Base-by-base conservation (phyloP, 257 asterid species). In the Ilex asprella region DNA sequence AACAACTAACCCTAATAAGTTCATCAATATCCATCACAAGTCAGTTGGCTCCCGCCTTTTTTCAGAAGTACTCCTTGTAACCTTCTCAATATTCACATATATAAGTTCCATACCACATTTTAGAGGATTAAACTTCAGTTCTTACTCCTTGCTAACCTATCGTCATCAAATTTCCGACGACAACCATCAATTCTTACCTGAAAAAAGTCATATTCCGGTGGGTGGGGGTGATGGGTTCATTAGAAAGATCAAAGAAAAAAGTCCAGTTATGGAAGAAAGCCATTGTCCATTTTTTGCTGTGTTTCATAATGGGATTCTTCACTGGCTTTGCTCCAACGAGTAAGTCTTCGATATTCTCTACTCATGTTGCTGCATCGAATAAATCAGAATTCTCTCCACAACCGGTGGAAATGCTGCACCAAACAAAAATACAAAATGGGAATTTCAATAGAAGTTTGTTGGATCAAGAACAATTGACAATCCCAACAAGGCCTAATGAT, bases 271-370 rank as follows among this genome's bases (percentile, higher is more conserved):
- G 93, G 96, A 83, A 83, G 80, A 92, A 82, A 75, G 95, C 94
- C 67, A 73, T 76, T 53, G 55, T 82, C 52, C 97, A 92, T 76
- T 86, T 92, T 76, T 51, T 79, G 75, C 65, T 92, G 8, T 89
- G 95, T 74, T 86, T 89, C 56, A 81, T 82, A 31, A 80, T 89
- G 88, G 97, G 99, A 6, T 89, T 92, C 75, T 87, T 89, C 84
- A 75, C 96, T 10, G 99, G 99, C 75, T 86, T 92, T 51, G 82
- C 95, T 55, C 97, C 99, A 6, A 77, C 87, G 1, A 58, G 72
- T 41, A 90, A 78, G 64, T 6, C 82, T 57, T 68, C 87, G 1
- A 71, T 79, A 31, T 64, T 79, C 27, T 70, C 81, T 4, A 70
- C 44, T 6, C 75, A 53, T 16, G 62, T 60, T 13, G 31, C 67